Evolutionary conservation across 805 yeast genomes (phyloP).

Genomic region (Vanderwaltozyma polyspora): DNA sequence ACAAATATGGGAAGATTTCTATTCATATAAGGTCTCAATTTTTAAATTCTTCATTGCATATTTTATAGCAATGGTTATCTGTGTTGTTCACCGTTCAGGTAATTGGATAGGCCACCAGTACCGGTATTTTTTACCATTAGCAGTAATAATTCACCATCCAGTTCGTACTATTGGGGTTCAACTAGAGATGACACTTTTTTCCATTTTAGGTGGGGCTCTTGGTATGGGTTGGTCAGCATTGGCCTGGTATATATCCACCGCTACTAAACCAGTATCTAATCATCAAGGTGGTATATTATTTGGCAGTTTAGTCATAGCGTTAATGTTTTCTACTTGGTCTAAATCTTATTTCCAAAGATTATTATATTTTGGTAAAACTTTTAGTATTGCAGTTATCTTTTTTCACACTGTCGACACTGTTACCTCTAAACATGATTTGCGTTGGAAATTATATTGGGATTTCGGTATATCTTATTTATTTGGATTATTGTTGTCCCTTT

Average conservation of each 20-base stretch:
- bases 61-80: slow-evolving; percentile 30
- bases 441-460: slow-evolving; percentile 32
- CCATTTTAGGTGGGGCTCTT: slow-evolving; percentile 31
- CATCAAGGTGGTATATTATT: slow-evolving; percentile 39
- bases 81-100: slow-evolving; percentile 30
- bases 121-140: slow-evolving; percentile 33
- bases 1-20: not conserved
- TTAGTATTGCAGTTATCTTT: slow-evolving; percentile 30
- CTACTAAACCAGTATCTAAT: slow-evolving; percentile 30
- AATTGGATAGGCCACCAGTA: slow-evolving; percentile 33
- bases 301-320: slow-evolving; percentile 30
- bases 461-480: slow-evolving; percentile 36
- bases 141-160: slow-evolving; percentile 37
- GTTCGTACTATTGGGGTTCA: slow-evolving; percentile 37
- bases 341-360: slow-evolving; percentile 31
- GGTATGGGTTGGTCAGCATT: slow-evolving; percentile 37
- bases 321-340: slow-evolving; percentile 32
- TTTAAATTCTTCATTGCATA: slow-evolving; percentile 31
- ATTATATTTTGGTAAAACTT: slow-evolving; percentile 29
- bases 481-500: slow-evolving; percentile 31
- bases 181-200: slow-evolving; percentile 32
- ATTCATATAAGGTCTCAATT: slow-evolving; percentile 1
- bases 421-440: slow-evolving; percentile 7
- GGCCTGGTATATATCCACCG: slow-evolving; percentile 32
- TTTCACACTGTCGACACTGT: slow-evolving; percentile 22